Evolutionary conservation across 768 basidiomycete genomes (phyloP), one percentile per base, ranked within the genome.

Genomic region (Tubosaeta sp.): DNA sequence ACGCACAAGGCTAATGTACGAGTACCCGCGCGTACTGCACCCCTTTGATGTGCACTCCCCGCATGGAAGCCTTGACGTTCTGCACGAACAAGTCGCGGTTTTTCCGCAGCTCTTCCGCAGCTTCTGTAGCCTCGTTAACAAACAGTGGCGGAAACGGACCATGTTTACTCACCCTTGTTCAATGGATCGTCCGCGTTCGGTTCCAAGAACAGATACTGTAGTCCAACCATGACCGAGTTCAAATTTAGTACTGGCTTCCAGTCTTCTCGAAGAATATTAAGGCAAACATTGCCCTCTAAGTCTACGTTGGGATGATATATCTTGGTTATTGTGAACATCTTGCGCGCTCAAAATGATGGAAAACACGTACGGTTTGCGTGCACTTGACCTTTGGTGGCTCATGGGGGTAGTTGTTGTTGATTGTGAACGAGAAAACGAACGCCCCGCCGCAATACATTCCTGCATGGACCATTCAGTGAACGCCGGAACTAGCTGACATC

Each of bases 251-350:
- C 97, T 6, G 97, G 97, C 66, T 99, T 99, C 97, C 97, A 99
- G 73, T 99, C 97, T 76, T 99, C 97, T 67, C 97, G 84, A 53
- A 98, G 81, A 67, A 98, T 97, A 72, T 98, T 98, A 62, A 99
- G 71, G 76, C 97, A 99, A 43, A 99, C 95, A 61, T 98, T 98
- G 42, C 97, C 97, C 67, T 97, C 93, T 34, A 97, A 80, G 70
- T 99, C 97, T 48, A 99, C 87, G 65, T 99, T 99, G 1, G 97
- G 97, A 68, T 99, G 97, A 70, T 99, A 99, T 66, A 98, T 97
- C 95, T 98, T 58, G 46, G 35, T 26, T 29, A 25, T 2, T 12
- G 26, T 64, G 31, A 64, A 47, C 35, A 37, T 16, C 16, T 22
- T 8, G 35, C 45, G 12, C 38, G 22, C 22, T 22, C n/a, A 27